A percentile compares a stretch with the other conserved stretches of the same genome.
phyloP scores from a whole-genome alignment of 768 basidiomycete genomes.

The Leccinum aurantiacum region DNA sequence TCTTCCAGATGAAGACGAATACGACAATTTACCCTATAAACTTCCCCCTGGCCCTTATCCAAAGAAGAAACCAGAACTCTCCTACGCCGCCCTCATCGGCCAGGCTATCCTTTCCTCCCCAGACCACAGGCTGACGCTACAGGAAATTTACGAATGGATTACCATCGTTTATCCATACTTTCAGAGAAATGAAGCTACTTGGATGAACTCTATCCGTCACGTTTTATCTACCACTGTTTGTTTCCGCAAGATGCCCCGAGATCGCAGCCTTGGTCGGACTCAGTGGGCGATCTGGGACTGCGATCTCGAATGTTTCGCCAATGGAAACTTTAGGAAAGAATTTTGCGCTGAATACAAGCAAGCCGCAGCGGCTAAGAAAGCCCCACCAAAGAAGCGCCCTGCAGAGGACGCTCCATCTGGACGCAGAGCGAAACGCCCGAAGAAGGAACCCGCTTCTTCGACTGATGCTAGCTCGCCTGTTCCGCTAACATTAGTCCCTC shows the following conservation, averaged over 20 bases:
- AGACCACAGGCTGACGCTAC: constrained; percentile 81
- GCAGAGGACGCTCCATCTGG: constrained; percentile 38
- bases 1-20: constrained; percentile 61
- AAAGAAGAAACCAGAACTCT: constrained; percentile 74
- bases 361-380: constrained; percentile 29
- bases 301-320: constrained; percentile 78
- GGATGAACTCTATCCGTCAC: constrained; percentile 99
- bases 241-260: constrained; percentile 82
- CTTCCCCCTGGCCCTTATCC: constrained; percentile 87
- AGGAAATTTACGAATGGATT: constrained; percentile 97
- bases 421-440: constrained; percentile 49
- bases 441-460: constrained; percentile 35
- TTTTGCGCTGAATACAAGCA: constrained; percentile 42
- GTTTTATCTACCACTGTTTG: constrained; percentile 90
- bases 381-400: constrained; percentile 38
- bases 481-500: constrained; percentile 21
- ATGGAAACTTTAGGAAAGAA: constrained; percentile 77
- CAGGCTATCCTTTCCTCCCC: constrained; percentile 88
- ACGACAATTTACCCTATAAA: constrained; percentile 66
- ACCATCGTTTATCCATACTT: constrained; percentile 92
- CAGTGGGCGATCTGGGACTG: constrained; percentile 87
- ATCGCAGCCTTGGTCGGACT: constrained; percentile 76
- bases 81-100: constrained; percentile 95
- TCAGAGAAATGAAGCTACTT: constrained; percentile 89
- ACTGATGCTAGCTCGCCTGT: constrained; percentile 26